Conservation (phyloP, 2,329 filamentous ascomycete species). For the Incumbomyces lentus region DNA sequence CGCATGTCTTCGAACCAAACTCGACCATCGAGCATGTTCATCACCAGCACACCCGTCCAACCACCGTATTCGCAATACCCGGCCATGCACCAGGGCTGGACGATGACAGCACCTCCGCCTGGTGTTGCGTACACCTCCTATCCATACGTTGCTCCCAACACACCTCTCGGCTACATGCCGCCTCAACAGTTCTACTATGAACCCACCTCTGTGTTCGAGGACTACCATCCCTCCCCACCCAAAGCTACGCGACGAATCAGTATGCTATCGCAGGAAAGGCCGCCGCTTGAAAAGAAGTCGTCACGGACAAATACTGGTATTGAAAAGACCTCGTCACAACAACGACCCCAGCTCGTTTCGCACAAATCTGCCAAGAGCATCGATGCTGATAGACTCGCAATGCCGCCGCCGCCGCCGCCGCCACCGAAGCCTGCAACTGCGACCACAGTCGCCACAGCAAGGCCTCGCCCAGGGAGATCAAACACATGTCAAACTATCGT, state of each 20-base stretch:
- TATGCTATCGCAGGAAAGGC: conserved; percentile 2
- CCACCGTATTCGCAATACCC: neutral
- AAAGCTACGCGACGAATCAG: neutral
- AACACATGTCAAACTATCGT: conserved; percentile 14
- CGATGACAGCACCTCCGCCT: neutral
- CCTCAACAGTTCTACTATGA: conserved; percentile 4
- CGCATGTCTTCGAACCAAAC: conserved; percentile 6
- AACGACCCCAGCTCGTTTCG: conserved; percentile 3
- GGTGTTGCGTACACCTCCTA: conserved; percentile 3
- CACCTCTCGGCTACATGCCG: conserved; percentile 1
- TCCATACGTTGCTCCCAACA: neutral
- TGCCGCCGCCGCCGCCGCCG: conserved; percentile 13
- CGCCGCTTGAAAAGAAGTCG: neutral
- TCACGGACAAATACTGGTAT: conserved; percentile 1
- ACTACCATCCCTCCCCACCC: neutral
- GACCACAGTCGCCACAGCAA: conserved; percentile 7
- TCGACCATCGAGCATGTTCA: conserved; percentile 4
- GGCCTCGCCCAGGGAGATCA: conserved; percentile 14
- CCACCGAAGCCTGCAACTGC: conserved; percentile 12
- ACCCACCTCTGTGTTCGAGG: neutral
- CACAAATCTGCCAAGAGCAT: conserved; percentile 11
- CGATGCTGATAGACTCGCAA: conserved; percentile 14
- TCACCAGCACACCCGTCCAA: neutral
- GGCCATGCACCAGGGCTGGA: neutral
- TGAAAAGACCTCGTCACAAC: neutral